phyloP scores from a whole-genome alignment of 2,329 filamentous ascomycete genomes.

The Fusarium sarcochroum region DNA sequence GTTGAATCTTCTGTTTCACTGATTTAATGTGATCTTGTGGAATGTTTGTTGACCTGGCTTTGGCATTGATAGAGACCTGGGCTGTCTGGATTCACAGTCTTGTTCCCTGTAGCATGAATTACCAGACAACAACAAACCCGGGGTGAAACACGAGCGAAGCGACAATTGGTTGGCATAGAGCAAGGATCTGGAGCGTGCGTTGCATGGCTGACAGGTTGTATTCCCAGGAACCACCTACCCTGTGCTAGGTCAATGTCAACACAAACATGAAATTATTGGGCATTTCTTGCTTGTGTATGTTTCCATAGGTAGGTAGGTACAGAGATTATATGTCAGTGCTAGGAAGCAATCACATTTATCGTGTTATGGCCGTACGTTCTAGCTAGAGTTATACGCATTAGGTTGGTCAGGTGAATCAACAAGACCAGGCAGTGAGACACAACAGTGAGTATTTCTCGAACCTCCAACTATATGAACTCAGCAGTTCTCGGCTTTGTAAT shows the following conservation, averaged over 20 bases:
- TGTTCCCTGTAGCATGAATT: neutral
- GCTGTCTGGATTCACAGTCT: neutral
- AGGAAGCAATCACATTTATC: no score
- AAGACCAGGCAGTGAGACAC: no score
- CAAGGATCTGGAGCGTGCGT: neutral
- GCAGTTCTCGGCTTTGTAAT: no score
- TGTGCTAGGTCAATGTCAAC: neutral
- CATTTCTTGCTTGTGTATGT: no score
- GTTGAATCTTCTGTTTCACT: neutral
- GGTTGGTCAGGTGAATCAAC: no score
- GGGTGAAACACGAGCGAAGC: constrained; percentile 30
- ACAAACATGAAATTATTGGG: no score
- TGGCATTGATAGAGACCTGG: neutral
- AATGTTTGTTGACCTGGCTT: neutral
- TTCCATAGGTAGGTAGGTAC: no score
- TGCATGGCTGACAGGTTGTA: neutral
- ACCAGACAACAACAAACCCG: constrained; percentile 4
- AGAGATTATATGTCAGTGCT: no score
- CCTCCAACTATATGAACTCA: no score
- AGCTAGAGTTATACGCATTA: no score
- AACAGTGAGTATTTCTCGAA: no score
- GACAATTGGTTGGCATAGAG: constrained; percentile 7
- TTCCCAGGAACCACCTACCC: neutral
- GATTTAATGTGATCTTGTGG: neutral
- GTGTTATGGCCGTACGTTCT: no score